A percentile compares a stretch with the other conserved stretches of the same genome.
Evolutionary conservation across 371 early-diverging fungal species (phyloP).

Genomic region (Circinella minor): DNA sequence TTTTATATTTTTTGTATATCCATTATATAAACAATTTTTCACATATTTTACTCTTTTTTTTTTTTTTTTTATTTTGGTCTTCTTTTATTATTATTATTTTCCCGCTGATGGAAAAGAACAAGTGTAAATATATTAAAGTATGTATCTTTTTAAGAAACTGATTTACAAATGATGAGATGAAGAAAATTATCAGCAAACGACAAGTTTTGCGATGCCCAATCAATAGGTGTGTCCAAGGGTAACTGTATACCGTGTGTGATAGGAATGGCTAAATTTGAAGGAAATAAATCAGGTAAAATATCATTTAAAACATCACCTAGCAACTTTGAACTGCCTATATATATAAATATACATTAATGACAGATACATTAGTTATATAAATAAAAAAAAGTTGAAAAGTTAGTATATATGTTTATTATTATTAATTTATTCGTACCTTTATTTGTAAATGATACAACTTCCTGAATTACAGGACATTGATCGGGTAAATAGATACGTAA

Average conservation of each 20-base stretch:
- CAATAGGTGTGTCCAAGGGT: constrained; percentile 63
- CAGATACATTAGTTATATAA: too few relatives aligned
- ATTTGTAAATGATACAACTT: constrained; percentile 51
- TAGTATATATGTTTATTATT: too few relatives aligned
- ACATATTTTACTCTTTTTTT: too few relatives aligned
- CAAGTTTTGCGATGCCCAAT: constrained; percentile 69
- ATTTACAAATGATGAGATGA: constrained; percentile 60
- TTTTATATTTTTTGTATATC: background rate
- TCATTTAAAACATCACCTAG: constrained; percentile 12
- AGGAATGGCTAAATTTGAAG: background rate
- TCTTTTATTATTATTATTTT: too few relatives aligned
- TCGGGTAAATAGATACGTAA: constrained; percentile 65
- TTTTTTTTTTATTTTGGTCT: too few relatives aligned
- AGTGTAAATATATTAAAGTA: background rate
- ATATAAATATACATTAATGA: too few relatives aligned
- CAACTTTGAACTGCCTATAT: constrained; percentile 3
- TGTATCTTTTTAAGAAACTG: background rate
- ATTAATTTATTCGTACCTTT: constrained; percentile 14
- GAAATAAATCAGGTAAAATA: constrained; percentile 31
- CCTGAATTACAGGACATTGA: constrained; percentile 66
- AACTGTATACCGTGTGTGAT: constrained; percentile 64
- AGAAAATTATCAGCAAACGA: constrained; percentile 77
- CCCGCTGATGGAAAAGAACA: too few relatives aligned
- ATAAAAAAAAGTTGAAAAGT: too few relatives aligned
- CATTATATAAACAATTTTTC: background rate